Evolutionary conservation across 1,284 basidiomycete genomes (phyloP).

Genomic region (Rhizoctonia solani): DNA sequence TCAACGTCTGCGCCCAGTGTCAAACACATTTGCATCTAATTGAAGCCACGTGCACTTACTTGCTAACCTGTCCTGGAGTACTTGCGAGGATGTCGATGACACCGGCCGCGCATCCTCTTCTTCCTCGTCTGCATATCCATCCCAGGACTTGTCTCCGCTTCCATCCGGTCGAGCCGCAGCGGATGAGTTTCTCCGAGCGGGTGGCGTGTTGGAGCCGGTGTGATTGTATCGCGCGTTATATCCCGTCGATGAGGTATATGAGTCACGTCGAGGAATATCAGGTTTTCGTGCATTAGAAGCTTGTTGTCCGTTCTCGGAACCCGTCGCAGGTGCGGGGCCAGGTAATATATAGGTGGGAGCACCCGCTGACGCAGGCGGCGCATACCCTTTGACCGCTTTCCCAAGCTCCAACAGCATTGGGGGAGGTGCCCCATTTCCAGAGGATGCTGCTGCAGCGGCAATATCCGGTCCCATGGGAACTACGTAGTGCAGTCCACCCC

Average conservation of each 20-base stretch:
- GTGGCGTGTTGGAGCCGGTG: neutral
- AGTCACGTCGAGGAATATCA: neutral
- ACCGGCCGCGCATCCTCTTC: constrained; percentile 15
- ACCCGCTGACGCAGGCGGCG: constrained; percentile 2
- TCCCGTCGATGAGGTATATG: neutral
- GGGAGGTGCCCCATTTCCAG: constrained; percentile 16
- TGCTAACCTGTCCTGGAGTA: too few species aligned
- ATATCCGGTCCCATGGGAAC: constrained; percentile 33
- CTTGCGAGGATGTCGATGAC: constrained; percentile 22
- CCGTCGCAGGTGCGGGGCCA: constrained; percentile 8
- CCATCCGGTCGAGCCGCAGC: neutral
- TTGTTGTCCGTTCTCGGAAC: neutral
- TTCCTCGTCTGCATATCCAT: constrained; percentile 19
- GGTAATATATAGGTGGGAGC: constrained; percentile 25
- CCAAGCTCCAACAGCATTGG: constrained; percentile 13
- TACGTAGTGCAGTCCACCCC: constrained; percentile 30
- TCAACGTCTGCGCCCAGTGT: constrained; percentile 4
- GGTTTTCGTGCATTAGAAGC: too few species aligned
- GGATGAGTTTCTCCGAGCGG: neutral
- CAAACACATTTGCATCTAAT: neutral
- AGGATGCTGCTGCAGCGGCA: constrained; percentile 25
- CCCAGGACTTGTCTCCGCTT: constrained; percentile 7
- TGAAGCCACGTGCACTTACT: neutral
- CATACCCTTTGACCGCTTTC: constrained; percentile 29
- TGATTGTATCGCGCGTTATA: too few species aligned